phyloP scores from a whole-genome alignment of 768 basidiomycete genomes.

The Mycena latifolia region DNA sequence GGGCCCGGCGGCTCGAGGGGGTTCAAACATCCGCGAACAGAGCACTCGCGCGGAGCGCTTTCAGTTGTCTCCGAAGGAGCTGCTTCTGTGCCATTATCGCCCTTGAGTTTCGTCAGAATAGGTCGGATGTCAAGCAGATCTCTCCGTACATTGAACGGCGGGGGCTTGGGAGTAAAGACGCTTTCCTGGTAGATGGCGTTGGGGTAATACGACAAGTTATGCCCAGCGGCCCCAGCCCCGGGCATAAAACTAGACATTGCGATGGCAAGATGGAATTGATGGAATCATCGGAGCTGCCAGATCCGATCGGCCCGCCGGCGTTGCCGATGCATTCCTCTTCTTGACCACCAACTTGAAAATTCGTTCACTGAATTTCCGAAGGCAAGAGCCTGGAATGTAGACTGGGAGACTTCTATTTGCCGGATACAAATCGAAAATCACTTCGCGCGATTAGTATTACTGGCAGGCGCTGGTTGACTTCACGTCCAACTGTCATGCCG shows the following conservation, averaged over 20 bases:
- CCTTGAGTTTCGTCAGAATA: not conserved
- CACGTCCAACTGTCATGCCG: too few species aligned
- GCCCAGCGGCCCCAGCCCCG: not conserved
- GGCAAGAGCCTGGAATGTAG: too few species aligned
- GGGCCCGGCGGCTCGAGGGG: conserved; percentile 42
- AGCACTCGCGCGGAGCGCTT: conserved; percentile 44
- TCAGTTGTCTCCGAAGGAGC: not conserved
- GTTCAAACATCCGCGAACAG: conserved; percentile 59
- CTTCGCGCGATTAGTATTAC: too few species aligned
- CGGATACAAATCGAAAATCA: too few species aligned
- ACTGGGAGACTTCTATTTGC: too few species aligned
- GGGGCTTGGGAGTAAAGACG: conserved; percentile 4
- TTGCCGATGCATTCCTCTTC: too few species aligned
- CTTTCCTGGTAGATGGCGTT: conserved; percentile 8
- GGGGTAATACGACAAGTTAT: conserved; percentile 4
- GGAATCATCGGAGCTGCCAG: too few species aligned
- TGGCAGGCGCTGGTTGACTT: too few species aligned
- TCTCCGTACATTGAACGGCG: conserved; percentile 5
- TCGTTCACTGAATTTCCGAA: too few species aligned
- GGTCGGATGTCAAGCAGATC: not conserved
- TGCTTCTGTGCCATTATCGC: not conserved
- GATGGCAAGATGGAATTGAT: too few species aligned
- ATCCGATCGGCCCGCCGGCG: too few species aligned
- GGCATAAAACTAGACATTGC: not conserved
- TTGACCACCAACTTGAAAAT: too few species aligned